phyloP scores from a whole-genome alignment of 1,139 yeast genomes.

The Diutina sp. region DNA sequence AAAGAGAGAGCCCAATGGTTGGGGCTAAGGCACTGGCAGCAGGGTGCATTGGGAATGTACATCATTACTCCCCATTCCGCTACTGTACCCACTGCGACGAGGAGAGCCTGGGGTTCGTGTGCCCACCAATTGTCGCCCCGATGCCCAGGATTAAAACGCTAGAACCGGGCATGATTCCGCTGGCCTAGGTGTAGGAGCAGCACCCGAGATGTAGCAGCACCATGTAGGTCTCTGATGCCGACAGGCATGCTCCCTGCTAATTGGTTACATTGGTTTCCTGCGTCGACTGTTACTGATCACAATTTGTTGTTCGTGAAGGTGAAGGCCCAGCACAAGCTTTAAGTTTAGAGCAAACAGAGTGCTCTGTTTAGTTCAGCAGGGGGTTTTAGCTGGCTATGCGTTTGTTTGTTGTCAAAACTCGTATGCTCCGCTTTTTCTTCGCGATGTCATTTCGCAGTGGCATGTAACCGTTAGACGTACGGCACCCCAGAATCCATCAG shows the following conservation, averaged over 20 bases:
- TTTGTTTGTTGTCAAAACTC: not conserved
- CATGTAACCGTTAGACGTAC: not conserved
- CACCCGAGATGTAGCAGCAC: no score
- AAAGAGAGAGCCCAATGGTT: not conserved
- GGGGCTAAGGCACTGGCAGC: not conserved
- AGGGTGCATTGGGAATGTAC: not conserved
- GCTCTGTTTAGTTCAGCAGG: not conserved
- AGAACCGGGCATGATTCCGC: not conserved
- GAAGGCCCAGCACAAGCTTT: no score
- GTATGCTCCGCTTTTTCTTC: not conserved
- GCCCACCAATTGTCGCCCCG: not conserved
- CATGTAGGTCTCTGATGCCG: no score
- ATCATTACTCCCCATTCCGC: not conserved
- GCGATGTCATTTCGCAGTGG: not conserved
- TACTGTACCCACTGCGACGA: no score
- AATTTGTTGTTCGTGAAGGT: no score
- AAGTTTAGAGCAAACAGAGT: no score
- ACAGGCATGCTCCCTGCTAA: no score
- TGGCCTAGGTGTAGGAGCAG: no score
- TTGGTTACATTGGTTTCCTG: no score
- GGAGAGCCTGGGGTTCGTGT: not conserved
- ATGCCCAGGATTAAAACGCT: not conserved
- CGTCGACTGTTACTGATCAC: no score
- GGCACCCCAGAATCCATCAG: not conserved
- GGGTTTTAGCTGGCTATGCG: not conserved